Percentiles rank a stretch among this genome's conserved stretches.
These are phyloP conservation scores for Tardiomyces digboiensis DNA, from an alignment of 1,139 yeast species.

Conservation along the genomic window DNA sequence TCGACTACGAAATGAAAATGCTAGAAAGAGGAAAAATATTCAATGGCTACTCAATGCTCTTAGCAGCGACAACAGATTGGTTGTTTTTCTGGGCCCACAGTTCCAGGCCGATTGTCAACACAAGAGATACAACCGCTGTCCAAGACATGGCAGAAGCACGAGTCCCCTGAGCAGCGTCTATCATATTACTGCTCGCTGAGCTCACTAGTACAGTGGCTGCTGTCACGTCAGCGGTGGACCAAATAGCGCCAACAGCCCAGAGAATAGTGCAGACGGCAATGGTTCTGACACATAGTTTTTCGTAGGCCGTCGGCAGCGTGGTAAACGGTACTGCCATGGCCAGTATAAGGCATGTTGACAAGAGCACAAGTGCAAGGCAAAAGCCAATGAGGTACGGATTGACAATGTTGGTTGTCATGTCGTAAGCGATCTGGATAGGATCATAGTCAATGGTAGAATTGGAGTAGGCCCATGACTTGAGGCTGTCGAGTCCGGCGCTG, in stretches of 20 bases:
- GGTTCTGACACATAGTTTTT: slow-evolving; percentile 28
- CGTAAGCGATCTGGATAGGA: slow-evolving; percentile 33
- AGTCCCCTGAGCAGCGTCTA: slow-evolving; percentile 37
- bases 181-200: slow-evolving; percentile 42
- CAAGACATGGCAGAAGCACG: slow-evolving; percentile 55
- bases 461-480: neutral
- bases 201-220: slow-evolving; percentile 37
- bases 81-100: neutral
- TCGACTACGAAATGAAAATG: too few species aligned
- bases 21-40: too few species aligned
- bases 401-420: slow-evolving; percentile 36
- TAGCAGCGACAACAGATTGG: neutral
- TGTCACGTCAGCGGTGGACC: slow-evolving; percentile 51
- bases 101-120: neutral
- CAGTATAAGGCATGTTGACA: slow-evolving; percentile 13
- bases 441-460: slow-evolving; percentile 22
- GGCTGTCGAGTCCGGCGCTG: neutral
- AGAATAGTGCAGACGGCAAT: slow-evolving; percentile 35
- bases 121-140: slow-evolving; percentile 45
- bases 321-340: slow-evolving; percentile 30
- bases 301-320: slow-evolving; percentile 35
- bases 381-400: slow-evolving; percentile 43
- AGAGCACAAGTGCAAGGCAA: slow-evolving; percentile 34
- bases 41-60: neutral
- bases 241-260: slow-evolving; percentile 66